Conservation (phyloP, 352 stramenopile species). For the Pythium insidiosum region DNA sequence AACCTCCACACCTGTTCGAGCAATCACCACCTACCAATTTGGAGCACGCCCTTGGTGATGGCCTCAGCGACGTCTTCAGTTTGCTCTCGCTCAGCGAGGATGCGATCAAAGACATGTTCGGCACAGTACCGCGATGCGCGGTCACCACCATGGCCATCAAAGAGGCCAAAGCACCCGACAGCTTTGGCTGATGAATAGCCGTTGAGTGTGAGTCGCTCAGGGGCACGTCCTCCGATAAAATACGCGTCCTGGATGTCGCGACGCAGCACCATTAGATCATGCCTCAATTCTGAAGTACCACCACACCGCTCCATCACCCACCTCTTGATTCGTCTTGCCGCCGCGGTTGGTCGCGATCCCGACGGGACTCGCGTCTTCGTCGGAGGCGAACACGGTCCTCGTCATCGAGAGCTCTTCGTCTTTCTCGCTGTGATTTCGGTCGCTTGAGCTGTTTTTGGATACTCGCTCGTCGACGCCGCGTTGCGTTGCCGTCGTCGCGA, state of each 20-base stretch:
- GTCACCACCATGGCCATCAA: slow-evolving; percentile 77
- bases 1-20: neutral
- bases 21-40: slow-evolving; percentile 27
- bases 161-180: slow-evolving; percentile 73
- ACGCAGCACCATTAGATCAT: neutral
- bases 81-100: slow-evolving; percentile 39
- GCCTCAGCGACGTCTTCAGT: slow-evolving; percentile 34
- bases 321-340: slow-evolving; percentile 71
- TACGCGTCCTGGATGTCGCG: slow-evolving; percentile 53
- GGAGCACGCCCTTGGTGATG: slow-evolving; percentile 50
- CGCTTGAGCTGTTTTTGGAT: neutral
- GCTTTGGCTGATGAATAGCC: slow-evolving; percentile 55
- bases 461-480: slow-evolving; percentile 5
- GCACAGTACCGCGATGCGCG: slow-evolving; percentile 72
- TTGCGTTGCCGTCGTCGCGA: no score
- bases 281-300: no score
- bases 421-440: no score
- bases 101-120: slow-evolving; percentile 61
- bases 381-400: slow-evolving; percentile 28
- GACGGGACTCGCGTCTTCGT: slow-evolving; percentile 45
- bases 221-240: slow-evolving; percentile 58
- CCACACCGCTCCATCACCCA: slow-evolving; percentile 9
- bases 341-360: slow-evolving; percentile 63
- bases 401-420: slow-evolving; percentile 10
- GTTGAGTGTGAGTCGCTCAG: slow-evolving; percentile 66